Evolutionary conservation across 345 rosid genomes (phyloP).

Genomic region (Kernera saxatilis): DNA sequence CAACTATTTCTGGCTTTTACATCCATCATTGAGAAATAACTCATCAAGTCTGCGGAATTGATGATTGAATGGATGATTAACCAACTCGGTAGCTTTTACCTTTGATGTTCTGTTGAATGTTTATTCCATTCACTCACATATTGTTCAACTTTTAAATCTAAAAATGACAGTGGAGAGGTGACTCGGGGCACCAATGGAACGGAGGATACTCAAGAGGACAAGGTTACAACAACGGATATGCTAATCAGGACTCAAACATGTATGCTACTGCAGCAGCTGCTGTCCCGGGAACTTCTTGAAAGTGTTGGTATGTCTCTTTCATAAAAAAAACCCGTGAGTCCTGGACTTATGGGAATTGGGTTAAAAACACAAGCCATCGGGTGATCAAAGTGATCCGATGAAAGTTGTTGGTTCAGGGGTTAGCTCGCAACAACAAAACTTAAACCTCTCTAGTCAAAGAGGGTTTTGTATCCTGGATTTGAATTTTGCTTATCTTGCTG

Average conservation of each 20-base stretch:
- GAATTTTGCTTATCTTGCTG: conserved; percentile 25
- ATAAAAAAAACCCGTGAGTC: not conserved
- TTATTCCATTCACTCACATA: not conserved
- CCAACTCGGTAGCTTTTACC: not conserved
- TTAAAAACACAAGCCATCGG: not conserved
- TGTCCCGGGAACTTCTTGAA: conserved; percentile 64
- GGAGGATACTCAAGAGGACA: conserved; percentile 69
- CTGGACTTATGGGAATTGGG: not conserved
- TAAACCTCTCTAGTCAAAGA: conserved; percentile 15
- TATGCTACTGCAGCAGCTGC: conserved; percentile 53
- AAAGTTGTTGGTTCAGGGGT: conserved; percentile 28
- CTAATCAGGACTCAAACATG: conserved; percentile 42
- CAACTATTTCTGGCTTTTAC: not conserved
- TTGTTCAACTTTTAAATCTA: not conserved
- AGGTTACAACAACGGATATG: conserved; percentile 54
- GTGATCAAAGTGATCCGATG: conserved; percentile 15
- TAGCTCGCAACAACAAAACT: conserved; percentile 22
- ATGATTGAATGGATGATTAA: not conserved
- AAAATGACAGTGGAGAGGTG: conserved; percentile 68
- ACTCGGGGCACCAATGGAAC: conserved; percentile 60
- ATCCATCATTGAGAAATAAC: not conserved
- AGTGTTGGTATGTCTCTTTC: conserved; percentile 18
- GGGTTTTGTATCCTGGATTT: conserved; percentile 33
- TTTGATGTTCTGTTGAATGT: not conserved
- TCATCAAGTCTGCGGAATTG: not conserved